phyloP scores from a whole-genome alignment of 1,139 yeast genomes.

The Candida sanyaensis region DNA sequence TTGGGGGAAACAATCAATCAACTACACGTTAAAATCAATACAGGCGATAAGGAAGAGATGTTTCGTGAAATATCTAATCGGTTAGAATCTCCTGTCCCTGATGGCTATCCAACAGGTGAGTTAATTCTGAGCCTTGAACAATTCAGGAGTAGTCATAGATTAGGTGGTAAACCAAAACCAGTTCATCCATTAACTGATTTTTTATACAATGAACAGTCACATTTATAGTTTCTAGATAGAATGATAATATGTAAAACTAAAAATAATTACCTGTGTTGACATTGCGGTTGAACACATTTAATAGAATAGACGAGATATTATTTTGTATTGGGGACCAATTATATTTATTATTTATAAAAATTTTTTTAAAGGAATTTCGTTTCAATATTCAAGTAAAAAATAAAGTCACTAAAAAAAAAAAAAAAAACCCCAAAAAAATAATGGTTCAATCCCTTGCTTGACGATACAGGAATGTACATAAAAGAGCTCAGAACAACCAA shows the following conservation, averaged over 20 bases:
- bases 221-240: slow-evolving; percentile 19
- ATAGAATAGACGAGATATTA: too few species aligned
- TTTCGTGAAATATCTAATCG: slow-evolving; percentile 16
- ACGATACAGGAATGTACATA: too few species aligned
- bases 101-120: slow-evolving; percentile 29
- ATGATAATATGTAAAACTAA: neutral
- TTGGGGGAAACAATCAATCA: slow-evolving; percentile 18
- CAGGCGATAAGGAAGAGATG: slow-evolving; percentile 9
- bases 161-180: slow-evolving; percentile 36
- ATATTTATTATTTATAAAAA: too few species aligned
- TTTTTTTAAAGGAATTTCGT: too few species aligned
- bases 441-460: too few species aligned
- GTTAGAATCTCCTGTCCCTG: slow-evolving; percentile 25
- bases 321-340: too few species aligned
- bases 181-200: slow-evolving; percentile 33
- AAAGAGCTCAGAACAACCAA: too few species aligned
- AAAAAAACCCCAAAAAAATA: too few species aligned
- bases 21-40: slow-evolving; percentile 10
- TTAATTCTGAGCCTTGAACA: slow-evolving; percentile 20
- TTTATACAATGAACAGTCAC: slow-evolving; percentile 30
- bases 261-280: too few species aligned
- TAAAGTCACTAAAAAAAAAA: too few species aligned
- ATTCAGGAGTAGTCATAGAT: slow-evolving; percentile 25
- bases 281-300: too few species aligned
- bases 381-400: too few species aligned